Evolutionary conservation across 2,329 filamentous ascomycete genomes (phyloP), one percentile per base, ranked within the genome.

Genomic region (Hypoxylon sp.): DNA sequence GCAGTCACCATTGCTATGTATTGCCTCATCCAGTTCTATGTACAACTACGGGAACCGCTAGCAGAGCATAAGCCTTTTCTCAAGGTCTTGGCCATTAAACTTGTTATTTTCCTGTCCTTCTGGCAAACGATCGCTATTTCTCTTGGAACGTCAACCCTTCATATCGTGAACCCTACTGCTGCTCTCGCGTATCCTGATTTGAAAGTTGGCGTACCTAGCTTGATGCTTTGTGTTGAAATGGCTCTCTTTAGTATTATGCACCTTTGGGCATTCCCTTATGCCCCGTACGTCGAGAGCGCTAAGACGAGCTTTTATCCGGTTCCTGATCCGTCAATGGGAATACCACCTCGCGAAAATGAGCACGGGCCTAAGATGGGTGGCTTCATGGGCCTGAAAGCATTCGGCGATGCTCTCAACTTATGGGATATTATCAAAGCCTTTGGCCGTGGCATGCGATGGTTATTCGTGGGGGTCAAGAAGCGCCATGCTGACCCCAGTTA

Each of bases 31-130:
- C 93, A 97, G 74, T 96, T 96, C 79, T 97, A 97, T 79, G 79
- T 92, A 31, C 93, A 97, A 79, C 84, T 96, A 50, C 89, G 88
- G 69, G 81, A 85, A 0, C 88, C 92, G 65, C 85, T 97, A 27
- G 84, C 86, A 6, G 86, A 90, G 59, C 88, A 97, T 76, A 85
- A 82, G 17, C 92, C 93, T 0, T 91, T 95, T 72, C 80, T 95
- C 71, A 97, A 97, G 80, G 89, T 97, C 27, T 77, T 93, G 19
- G 92, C 93, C 75, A 96, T 97, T 81, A 97, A 97, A 80, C 86
- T 97, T 29, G 93, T 97, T 76, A 93, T 97, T 75, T 97, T 97
- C 83, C 86, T 97, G 72, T 94, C 91, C 37, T 97, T 97, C 80
- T 97, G 93, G 93, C 93, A 97, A 80, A 85, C 79, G 2, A 81